Conservation (phyloP, 2,329 filamentous ascomycete species). For the Harringtonia aguacate region DNA sequence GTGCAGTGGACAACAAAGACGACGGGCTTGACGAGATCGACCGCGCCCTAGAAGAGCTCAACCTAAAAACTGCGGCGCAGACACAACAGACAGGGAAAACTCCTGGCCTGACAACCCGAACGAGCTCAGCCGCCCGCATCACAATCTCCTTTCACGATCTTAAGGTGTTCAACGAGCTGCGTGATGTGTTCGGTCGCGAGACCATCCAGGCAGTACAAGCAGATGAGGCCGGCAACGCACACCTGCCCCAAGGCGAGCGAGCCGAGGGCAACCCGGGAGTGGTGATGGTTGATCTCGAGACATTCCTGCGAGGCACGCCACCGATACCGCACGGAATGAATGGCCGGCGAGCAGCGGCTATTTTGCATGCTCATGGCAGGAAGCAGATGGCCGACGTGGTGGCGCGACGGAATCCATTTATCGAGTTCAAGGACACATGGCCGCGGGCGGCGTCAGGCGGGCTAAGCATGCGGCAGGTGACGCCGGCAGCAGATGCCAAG, state of each 20-base stretch:
- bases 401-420: slow-evolving; percentile 68
- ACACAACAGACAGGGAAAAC: neutral
- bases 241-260: slow-evolving; percentile 14
- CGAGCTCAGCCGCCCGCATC: slow-evolving; percentile 15
- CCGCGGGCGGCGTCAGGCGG: slow-evolving; percentile 69
- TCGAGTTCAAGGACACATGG: slow-evolving; percentile 83
- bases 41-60: slow-evolving; percentile 38
- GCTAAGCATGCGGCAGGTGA: slow-evolving; percentile 53
- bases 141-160: slow-evolving; percentile 56
- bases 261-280: slow-evolving; percentile 20
- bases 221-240: slow-evolving; percentile 28
- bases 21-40: slow-evolving; percentile 40
- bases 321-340: slow-evolving; percentile 2
- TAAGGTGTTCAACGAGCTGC: slow-evolving; percentile 88
- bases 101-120: neutral
- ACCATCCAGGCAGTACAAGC: slow-evolving; percentile 43
- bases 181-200: slow-evolving; percentile 43
- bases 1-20: slow-evolving; percentile 9
- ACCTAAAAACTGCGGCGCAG: slow-evolving; percentile 17
- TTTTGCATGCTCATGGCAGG: neutral
- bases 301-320: slow-evolving; percentile 28
- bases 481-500: neutral
- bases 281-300: slow-evolving; percentile 42
- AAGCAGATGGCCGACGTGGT: slow-evolving; percentile 59
- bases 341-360: slow-evolving; percentile 1